Conservation (phyloP, 2,329 filamentous ascomycete species). For the Trichoderma pleuroti region DNA sequence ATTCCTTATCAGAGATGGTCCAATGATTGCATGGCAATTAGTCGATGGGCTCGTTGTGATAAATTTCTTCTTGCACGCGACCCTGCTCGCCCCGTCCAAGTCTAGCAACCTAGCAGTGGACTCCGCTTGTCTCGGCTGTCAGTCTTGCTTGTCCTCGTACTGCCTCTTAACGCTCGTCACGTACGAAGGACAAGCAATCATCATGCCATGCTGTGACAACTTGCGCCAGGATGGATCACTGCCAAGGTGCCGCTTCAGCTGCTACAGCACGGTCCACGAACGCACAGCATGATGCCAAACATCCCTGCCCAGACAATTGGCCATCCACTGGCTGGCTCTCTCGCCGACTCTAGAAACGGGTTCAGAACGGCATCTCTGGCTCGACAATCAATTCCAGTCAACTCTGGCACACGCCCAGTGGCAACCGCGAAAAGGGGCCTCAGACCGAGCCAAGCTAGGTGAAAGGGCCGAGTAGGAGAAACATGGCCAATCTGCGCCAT, state of each 20-base stretch:
- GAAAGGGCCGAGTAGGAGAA: conserved; percentile 19
- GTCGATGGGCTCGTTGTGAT: not conserved
- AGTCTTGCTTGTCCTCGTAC: not conserved
- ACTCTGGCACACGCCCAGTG: not conserved
- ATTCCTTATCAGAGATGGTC: not conserved
- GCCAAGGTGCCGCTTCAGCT: not conserved
- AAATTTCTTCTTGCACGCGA: conserved; percentile 9
- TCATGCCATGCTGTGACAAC: not conserved
- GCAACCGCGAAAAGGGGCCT: conserved; percentile 7
- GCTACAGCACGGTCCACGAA: not conserved
- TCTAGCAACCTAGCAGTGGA: not conserved
- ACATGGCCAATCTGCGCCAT: conserved; percentile 14
- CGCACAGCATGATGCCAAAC: not conserved
- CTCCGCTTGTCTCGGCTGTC: conserved; percentile 2
- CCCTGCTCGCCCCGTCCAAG: conserved; percentile 6
- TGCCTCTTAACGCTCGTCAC: not conserved
- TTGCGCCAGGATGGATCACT: not conserved
- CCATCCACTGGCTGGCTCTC: not conserved
- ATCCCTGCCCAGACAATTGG: not conserved
- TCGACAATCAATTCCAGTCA: not conserved
- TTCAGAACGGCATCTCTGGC: not conserved
- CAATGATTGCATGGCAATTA: not conserved
- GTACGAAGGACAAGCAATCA: not conserved
- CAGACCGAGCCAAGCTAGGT: conserved; percentile 5
- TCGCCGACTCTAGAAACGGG: no score